Evolutionary conservation across 305 asterid species (phyloP), one percentile per base, ranked within the genome.

Genomic region (Andrographis paniculata): DNA sequence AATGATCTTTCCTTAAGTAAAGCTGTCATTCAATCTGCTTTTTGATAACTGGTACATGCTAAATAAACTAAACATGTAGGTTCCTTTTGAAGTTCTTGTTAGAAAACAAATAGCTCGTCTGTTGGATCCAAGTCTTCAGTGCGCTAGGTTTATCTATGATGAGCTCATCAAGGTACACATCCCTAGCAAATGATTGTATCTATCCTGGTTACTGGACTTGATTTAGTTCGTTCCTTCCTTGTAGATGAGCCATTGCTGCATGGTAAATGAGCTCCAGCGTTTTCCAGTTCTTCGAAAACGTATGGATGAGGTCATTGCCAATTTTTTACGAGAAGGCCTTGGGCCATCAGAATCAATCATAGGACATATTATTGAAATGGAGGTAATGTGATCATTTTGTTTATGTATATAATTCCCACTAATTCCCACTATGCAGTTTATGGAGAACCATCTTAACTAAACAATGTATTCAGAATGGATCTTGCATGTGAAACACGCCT

Each of bases 181-280:
- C 33, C 14, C 38, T 33, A 2, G 4, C 13, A 33, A 33, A 14
- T 45, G 20, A 11, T 53, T 45, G 45, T 22, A 14, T 37, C 23
- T 51, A 30, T 18, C 28, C n/a, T 59, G 12, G 56, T 62, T 41
- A 53, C 14, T 64, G 30, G 48, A 51, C 42, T 44, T n/a, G n/a
- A n/a, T n/a, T 57, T 62, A 47, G 62, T 55, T 40, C 43, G 44
- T 49, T 20, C 23, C 15, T 62, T 58, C 48, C 42, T 61, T 44
- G 45, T 56, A 92, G 99, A 92, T 92, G 97, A 84, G 99, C 73
- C 97, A 82, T 57, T 84, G 74, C 37, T 87, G 99, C 63, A 74
- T 87, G 84, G 80, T 78, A 53, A 82, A 79, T 63, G 99, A 92
- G 64, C 55, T 84, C 77, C 95, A 75, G 70, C 85, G 97, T 37